Base-by-base conservation (phyloP, 1,139 yeast genomes). In the Wickerhamiella infanticola region DNA sequence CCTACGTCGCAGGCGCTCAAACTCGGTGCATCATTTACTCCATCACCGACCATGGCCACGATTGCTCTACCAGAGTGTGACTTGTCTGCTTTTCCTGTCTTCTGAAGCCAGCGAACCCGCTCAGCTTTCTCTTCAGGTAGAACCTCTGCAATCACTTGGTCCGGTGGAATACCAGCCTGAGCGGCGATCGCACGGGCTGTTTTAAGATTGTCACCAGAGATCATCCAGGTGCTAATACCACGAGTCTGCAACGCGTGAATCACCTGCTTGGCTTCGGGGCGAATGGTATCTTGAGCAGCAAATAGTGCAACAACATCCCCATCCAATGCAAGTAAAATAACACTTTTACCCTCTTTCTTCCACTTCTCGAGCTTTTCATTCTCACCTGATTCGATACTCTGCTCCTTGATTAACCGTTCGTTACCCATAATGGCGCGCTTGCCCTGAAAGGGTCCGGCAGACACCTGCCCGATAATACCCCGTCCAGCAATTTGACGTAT, bases 21-120 rank as follows among this genome's bases (percentile, higher is more conserved):
- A 0, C 96, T 95, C 1, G 97, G 95, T 0, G 97, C 95, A 61
- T 90, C 98, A 59, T 84, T 84, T 48, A 84, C 79, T 46, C 98
- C 98, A 62, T 90, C 98, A 35, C 98, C 98, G 31, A 90, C 78
- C 70, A 90, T 88, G 1, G 67, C 70, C 2, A 66, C 70, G 39
- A 66, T 55, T 1, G 68, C 63, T 8, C 68, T 53, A 2, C 56
- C 54, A 11, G 53, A 53, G 6, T 45, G 42, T 24, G 24, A 7
- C 18, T 43, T 40, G 11, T 40, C 35, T 24, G 51, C 46, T 11
- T 53, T 51, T 29, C 62, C 65, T 5, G 63, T 54, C 49, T 53
- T 59, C 55, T 78, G 81, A 24, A 82, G 66, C 66, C 70, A 65
- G 52, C 70, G 66, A 37, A 82, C 66, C 54, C 73, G 73, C 9